Evolutionary conservation across 371 early-diverging fungal species (phyloP), one percentile per base, ranked within the genome.

Genomic region (Conidiobolus incongruus): DNA sequence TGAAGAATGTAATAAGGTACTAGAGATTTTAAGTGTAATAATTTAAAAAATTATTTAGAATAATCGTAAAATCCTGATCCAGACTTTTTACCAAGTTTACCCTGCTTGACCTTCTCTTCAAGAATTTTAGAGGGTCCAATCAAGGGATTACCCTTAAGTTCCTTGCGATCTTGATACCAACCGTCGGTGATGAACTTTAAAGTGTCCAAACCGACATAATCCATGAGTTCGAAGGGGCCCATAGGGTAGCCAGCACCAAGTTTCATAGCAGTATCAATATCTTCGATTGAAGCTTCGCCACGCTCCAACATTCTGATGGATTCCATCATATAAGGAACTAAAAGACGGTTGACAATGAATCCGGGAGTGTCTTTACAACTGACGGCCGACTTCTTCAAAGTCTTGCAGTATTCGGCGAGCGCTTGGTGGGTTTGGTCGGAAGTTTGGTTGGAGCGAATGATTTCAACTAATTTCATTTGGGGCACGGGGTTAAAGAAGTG

Each of bases 401-500:
- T 65, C 45, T 66, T 72, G 46, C 70, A 59, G 52, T 86, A 75
- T 12, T 59, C 68, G 34, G 66, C 43, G 29, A 92, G 66, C 7
- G 62, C 41, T 12, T 71, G 59, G 30, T 72, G 75, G 0, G 69
- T 72, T 6, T 64, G 60, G 34, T 74, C 63, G 17, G 57, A 51
- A 15, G 80, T 71, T n/a, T 69, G 55, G 1, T 56, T 61, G 1
- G 81, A 78, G 45, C 78, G 66, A 42, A 93, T 75, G 21, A 95
- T 74, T 60, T 95, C 96, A 12, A 93, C 93, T 17, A 95, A 65
- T 61, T 91, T 90, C 96, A 95, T 93, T 53, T 85, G 85, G 22
- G 96, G 87, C 3, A 90, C 94, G 2, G 92, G 93, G 62, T 91
- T 91, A 61, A 94, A 92, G 64, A 90, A 94, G 60, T 94, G 95